phyloP scores from a whole-genome alignment of 2,329 filamentous ascomycete genomes.

The Elsinoe fawcettii region DNA sequence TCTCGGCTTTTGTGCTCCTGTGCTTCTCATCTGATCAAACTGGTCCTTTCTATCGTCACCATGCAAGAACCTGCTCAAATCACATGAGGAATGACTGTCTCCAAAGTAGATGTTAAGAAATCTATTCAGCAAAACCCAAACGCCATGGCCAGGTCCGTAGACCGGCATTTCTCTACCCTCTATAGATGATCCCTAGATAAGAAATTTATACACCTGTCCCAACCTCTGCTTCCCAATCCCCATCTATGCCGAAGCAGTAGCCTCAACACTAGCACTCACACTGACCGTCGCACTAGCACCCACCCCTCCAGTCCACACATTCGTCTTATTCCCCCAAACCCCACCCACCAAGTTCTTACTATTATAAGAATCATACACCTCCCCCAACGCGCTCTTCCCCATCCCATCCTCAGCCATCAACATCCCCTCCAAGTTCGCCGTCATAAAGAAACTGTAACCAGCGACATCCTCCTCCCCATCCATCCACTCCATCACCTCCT shows the following conservation, averaged over 20 bases:
- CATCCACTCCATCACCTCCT: slow-evolving; percentile 36
- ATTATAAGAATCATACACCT: slow-evolving; percentile 22
- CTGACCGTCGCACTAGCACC: slow-evolving; percentile 27
- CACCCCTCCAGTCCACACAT: slow-evolving; percentile 34
- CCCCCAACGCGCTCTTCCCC: slow-evolving; percentile 21
- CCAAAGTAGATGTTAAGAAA: neutral
- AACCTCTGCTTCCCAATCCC: slow-evolving; percentile 32
- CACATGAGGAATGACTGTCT: too few relatives aligned
- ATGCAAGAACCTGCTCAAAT: too few relatives aligned
- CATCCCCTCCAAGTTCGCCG: slow-evolving; percentile 26
- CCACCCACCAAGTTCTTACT: slow-evolving; percentile 1
- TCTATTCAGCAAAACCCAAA: neutral
- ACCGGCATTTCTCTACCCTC: slow-evolving; percentile 2
- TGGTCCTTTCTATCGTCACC: too few relatives aligned
- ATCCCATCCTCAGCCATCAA: slow-evolving; percentile 22
- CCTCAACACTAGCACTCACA: neutral
- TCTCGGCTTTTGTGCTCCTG: too few relatives aligned
- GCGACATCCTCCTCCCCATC: slow-evolving; percentile 33
- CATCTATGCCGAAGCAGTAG: neutral
- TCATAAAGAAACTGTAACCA: slow-evolving; percentile 32
- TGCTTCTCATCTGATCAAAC: too few relatives aligned
- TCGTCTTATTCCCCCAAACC: slow-evolving; percentile 34
- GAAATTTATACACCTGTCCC: slow-evolving; percentile 24
- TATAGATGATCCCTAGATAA: neutral
- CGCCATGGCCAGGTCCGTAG: neutral